Base-by-base conservation (phyloP, 2,329 filamentous ascomycete genomes). In the Calonectria multiphialidica region DNA sequence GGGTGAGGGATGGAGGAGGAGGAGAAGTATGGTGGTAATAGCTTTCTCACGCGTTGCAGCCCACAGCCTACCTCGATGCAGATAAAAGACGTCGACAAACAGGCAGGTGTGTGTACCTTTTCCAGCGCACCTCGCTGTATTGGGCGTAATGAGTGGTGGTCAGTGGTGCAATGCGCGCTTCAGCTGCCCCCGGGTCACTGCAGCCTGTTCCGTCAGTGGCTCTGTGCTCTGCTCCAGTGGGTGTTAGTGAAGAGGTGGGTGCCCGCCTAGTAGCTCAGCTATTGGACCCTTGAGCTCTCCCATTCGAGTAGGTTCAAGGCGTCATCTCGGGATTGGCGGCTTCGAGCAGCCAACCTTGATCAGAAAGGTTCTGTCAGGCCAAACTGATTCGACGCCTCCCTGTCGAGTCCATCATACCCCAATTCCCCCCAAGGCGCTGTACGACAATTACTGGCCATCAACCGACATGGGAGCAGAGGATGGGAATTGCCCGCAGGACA, bases 281-380 rank as follows among this genome's bases (percentile, higher is more conserved):
- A 42, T 42, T 30, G 25, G 57, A 62, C 57, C 37, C 37, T 23
- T 62, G 44, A 37, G 35, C 25, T 44, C 66, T 37, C 33, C 25
- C 44, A 45, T 10, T 59, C 67, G 33, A 55, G 25, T 55, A 23
- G 68, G 68, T 30, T 53, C 61, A 67, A 59, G 45, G 62, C 63
- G 33, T 66, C 53, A 62, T 71, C 62, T 62, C 45, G 35, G 68
- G 50, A 55, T 57, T 45, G 53, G 63, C 55, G 68, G 55, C 55
- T 50, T 55, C 53, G 55, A 55, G 50, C 61, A 57, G 57, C 63
- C 64, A 65, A 63, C 53, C 53, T 59, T 59, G 53, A 59, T 59
- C 35, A 59, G 53, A 59, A 40, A 59, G 53, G 53, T 59, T 59
- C 23, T 21, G 21, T 25, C 21, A 37, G 40, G n/a, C 40, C 53